Evolutionary conservation across 129 eudicot species (phyloP), one percentile per base, ranked within the genome.

Genomic region (Pulicaria dysenterica): DNA sequence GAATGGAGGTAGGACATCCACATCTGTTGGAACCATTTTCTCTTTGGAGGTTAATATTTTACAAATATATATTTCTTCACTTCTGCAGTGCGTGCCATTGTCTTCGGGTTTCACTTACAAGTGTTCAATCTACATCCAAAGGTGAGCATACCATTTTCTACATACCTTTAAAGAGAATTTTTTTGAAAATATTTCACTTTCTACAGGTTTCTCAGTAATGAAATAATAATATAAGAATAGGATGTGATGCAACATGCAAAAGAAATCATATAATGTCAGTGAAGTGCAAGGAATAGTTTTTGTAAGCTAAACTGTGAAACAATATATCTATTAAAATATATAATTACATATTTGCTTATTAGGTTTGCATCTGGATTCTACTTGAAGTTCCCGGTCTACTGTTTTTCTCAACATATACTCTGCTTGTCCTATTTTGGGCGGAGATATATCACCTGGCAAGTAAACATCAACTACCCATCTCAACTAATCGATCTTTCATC

Each of bases 351-450:
- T 58, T 47, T 58, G 48, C 46, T 65, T 54, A 67, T 72, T 88
- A 92, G 96, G 98, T 79, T 62, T 82, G 82, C 51, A 69, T 79
- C 6, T 81, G 79, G 84, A 66, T 84, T 62, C 68, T 87, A 43
- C 55, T 92, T 84, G 98, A 92, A 75, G 82, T 89, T 66, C 98
- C 96, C 2, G 95, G 95, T 17, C 73, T 92, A 45, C 81, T 92
- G 12, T 92, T 92, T 74, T 92, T 92, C 74, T 89, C 98, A 4
- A 89, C 98, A 13, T 92, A 89, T 73, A 86, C 96, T 60, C 96
- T 92, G 55, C 96, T 92, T 75, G 98, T 92, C 77, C 86, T 92
- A 60, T 92, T 92, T 66, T 92, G 98, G 98, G 98, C 98, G 6
- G 98, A 89, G 81, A 92, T 92, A 53, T 92, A 85, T 85, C 95